Percentiles rank a stretch among this genome's conserved stretches.
Conservation (phyloP, 306 rosid genomes). For the Lathyrus oleraceus region DNA sequence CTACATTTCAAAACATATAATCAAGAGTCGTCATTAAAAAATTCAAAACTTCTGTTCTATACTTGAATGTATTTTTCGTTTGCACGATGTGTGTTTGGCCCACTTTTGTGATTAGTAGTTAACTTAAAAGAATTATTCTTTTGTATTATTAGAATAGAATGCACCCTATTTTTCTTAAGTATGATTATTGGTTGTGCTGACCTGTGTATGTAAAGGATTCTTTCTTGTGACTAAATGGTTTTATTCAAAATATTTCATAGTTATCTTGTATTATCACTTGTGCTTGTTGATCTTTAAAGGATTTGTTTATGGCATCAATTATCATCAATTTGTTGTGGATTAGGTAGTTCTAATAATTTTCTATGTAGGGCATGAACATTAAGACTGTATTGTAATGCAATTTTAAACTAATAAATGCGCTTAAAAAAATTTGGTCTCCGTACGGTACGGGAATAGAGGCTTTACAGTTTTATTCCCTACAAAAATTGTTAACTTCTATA, state of each 20-base stretch:
- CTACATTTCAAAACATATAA: slow-evolving; percentile 12
- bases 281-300: slow-evolving; percentile 30
- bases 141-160: slow-evolving; percentile 24
- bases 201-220: slow-evolving; percentile 17
- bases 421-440: neutral
- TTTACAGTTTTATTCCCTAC: neutral
- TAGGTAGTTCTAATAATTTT: slow-evolving; percentile 24
- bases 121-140: neutral
- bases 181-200: slow-evolving; percentile 27
- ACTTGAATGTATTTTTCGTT: slow-evolving; percentile 18
- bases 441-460: neutral
- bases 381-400: slow-evolving; percentile 10
- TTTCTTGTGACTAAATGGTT: slow-evolving; percentile 10
- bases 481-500: neutral
- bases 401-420: slow-evolving; percentile 1
- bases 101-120: slow-evolving; percentile 21
- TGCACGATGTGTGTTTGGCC: slow-evolving; percentile 6
- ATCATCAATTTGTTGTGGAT: slow-evolving; percentile 24
- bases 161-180: slow-evolving; percentile 13
- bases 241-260: slow-evolving; percentile 3
- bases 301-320: slow-evolving; percentile 30
- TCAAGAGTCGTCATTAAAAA: slow-evolving; percentile 5
- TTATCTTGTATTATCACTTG: slow-evolving; percentile 20
- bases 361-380: slow-evolving; percentile 26
- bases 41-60: slow-evolving; percentile 21